Conservation (phyloP, 768 basidiomycete genomes). For the Suillus alpinus region DNA sequence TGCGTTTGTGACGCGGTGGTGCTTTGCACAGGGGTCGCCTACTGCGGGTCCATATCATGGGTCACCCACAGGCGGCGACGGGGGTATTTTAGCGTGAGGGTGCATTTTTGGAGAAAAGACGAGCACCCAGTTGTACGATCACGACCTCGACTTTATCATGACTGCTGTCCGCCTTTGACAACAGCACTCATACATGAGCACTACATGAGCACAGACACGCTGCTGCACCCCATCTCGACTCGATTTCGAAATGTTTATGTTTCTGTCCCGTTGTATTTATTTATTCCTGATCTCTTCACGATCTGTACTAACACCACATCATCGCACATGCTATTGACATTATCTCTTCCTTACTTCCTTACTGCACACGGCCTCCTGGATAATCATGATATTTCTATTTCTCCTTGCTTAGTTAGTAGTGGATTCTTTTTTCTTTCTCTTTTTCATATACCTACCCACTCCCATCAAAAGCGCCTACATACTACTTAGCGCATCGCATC, state of each 20-base stretch:
- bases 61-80: background rate
- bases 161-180: background rate
- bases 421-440: background rate
- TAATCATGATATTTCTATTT: background rate
- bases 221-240: background rate
- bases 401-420: background rate
- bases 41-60: constrained; percentile 15
- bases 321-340: background rate
- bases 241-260: background rate
- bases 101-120: background rate
- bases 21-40: constrained; percentile 52
- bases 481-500: background rate
- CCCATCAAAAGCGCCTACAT: background rate
- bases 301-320: background rate
- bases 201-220: background rate
- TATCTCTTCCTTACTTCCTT: background rate
- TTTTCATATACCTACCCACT: background rate
- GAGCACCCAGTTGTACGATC: background rate
- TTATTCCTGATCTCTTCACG: background rate
- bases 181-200: background rate
- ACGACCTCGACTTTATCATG: background rate
- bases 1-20: constrained; percentile 65
- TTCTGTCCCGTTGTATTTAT: background rate
- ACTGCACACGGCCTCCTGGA: background rate
- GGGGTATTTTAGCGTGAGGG: constrained; percentile 18